phyloP scores from a whole-genome alignment of 2,329 filamentous ascomycete genomes.

The Thielaviopsis euricoi region DNA sequence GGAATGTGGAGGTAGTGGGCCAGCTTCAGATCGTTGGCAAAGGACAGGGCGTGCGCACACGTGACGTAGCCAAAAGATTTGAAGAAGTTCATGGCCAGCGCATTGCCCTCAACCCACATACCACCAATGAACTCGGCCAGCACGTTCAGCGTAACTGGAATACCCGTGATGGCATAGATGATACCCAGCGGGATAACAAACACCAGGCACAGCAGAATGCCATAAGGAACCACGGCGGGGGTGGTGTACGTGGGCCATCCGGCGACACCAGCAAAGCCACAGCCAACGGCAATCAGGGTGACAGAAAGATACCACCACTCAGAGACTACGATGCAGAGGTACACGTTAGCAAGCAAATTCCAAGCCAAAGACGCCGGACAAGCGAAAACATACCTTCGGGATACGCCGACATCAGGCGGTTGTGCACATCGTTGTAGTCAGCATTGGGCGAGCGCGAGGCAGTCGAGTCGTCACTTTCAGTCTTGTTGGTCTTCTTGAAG shows the following conservation, averaged over 20 bases:
- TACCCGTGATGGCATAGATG: conserved; percentile 35
- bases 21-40: conserved; percentile 31
- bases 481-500: conserved; percentile 4
- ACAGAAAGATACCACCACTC: conserved; percentile 37
- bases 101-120: conserved; percentile 32
- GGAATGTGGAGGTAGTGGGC: conserved; percentile 44
- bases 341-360: background rate
- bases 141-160: conserved; percentile 35
- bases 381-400: conserved; percentile 17
- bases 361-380: background rate
- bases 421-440: conserved; percentile 28
- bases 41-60: conserved; percentile 33
- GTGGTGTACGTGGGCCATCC: conserved; percentile 34
- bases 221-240: conserved; percentile 34
- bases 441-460: conserved; percentile 11
- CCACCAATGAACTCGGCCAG: conserved; percentile 37
- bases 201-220: conserved; percentile 30
- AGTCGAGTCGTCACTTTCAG: conserved; percentile 2
- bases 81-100: conserved; percentile 37
- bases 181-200: conserved; percentile 37
- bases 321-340: conserved; percentile 19
- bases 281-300: conserved; percentile 26
- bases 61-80: conserved; percentile 35
- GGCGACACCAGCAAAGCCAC: conserved; percentile 30
- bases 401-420: conserved; percentile 30